A percentile compares a stretch with the other conserved stretches of the same genome.
Conservation (phyloP, 1,284 basidiomycete genomes). For the Grifola frondosa region DNA sequence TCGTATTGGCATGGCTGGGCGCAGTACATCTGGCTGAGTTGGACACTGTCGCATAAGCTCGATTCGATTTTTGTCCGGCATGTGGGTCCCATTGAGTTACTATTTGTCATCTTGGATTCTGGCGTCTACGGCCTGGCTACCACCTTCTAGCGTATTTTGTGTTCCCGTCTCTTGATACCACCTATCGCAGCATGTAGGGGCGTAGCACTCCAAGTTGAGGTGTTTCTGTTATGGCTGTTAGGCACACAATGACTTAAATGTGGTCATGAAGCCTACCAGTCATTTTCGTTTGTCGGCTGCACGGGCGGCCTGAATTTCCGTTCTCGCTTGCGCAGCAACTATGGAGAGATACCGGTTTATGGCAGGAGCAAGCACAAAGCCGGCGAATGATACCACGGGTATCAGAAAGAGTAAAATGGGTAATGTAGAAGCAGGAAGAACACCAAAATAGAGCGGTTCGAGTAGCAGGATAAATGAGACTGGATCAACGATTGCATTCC, state of each 20-base stretch:
- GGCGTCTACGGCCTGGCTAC: neutral
- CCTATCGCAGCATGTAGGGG: neutral
- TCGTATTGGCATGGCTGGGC: constrained; percentile 77
- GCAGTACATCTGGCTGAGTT: constrained; percentile 74
- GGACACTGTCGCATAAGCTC: constrained; percentile 44
- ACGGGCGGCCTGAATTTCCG: constrained; percentile 5
- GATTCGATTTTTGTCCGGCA: neutral
- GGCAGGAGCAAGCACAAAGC: constrained; percentile 17
- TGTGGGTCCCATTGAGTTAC: neutral
- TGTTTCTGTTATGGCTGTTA: no score
- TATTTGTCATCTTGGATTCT: neutral
- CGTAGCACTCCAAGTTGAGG: neutral
- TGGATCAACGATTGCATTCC: constrained; percentile 9
- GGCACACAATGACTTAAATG: no score
- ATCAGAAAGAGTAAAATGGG: constrained; percentile 32
- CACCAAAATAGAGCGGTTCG: constrained; percentile 58
- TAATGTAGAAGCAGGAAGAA: constrained; percentile 54
- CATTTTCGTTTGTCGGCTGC: no score
- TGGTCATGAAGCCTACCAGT: no score
- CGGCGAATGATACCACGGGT: constrained; percentile 11
- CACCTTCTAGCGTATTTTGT: neutral
- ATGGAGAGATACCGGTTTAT: constrained; percentile 10
- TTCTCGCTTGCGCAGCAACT: constrained; percentile 15
- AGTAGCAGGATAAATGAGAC: constrained; percentile 53
- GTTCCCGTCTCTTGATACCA: neutral